These are phyloP conservation scores for Verticillium zaregamsianum DNA, from an alignment of 2,329 filamentous ascomycete species.

Conservation along the genomic window DNA sequence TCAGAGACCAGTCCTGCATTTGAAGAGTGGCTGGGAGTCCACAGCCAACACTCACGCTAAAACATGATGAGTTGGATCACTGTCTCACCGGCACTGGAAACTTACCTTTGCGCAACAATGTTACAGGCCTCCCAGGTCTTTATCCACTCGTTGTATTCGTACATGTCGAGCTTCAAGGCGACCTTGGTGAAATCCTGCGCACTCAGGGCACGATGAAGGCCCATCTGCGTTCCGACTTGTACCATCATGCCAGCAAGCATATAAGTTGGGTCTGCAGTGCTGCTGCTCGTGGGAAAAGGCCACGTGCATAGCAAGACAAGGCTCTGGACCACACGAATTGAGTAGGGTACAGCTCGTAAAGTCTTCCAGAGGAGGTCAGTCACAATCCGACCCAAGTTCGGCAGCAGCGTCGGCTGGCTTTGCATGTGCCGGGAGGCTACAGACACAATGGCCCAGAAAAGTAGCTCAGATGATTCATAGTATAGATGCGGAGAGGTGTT, in stretches of 20 bases:
- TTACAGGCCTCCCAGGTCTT: constrained; percentile 10
- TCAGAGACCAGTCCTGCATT: neutral
- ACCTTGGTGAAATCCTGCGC: constrained; percentile 14
- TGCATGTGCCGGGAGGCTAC: constrained; percentile 2
- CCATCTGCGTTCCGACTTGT: constrained; percentile 20
- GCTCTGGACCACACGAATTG: constrained; percentile 13
- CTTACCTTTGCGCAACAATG: constrained; percentile 4
- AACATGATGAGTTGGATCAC: neutral
- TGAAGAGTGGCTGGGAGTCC: neutral
- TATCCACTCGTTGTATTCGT: constrained; percentile 6
- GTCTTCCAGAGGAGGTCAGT: constrained; percentile 10
- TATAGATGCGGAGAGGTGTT: neutral
- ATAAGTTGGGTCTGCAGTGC: constrained; percentile 17
- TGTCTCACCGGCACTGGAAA: too few relatives aligned
- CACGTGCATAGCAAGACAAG: constrained; percentile 21
- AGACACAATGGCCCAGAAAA: constrained; percentile 7
- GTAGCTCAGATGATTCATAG: neutral
- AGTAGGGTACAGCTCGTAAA: constrained; percentile 5
- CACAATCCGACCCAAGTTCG: constrained; percentile 4
- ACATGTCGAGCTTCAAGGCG: neutral
- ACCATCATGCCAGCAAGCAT: constrained; percentile 21
- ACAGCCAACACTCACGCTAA: neutral
- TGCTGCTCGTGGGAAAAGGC: constrained; percentile 19
- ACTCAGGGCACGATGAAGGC: constrained; percentile 17
- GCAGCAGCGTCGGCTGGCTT: constrained; percentile 5